A percentile compares a stretch with the other conserved stretches of the same genome.
Evolutionary conservation across 345 rosid genomes (phyloP).

Genomic region (Populus deltoides): DNA sequence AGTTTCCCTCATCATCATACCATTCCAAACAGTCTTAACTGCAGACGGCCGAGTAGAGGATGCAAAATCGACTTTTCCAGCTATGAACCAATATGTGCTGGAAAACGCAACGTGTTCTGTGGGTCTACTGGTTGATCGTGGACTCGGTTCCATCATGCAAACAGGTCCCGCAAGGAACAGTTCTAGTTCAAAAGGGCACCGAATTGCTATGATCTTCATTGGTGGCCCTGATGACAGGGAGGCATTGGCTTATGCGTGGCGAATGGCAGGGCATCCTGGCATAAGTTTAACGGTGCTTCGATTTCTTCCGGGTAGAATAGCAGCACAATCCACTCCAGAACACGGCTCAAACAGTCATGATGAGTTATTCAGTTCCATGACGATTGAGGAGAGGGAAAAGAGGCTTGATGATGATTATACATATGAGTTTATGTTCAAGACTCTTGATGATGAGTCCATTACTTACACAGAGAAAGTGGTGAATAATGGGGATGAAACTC

Average conservation of each 20-base stretch:
- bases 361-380: neutral
- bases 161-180: neutral
- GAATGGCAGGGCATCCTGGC: slow-evolving; percentile 1
- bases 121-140: slow-evolving; percentile 17
- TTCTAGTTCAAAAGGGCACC: neutral
- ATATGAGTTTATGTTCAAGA: neutral
- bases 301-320: neutral
- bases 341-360: neutral
- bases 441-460: neutral
- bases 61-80: neutral
- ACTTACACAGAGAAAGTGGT: neutral
- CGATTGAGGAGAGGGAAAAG: neutral
- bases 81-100: neutral
- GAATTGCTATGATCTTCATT: slow-evolving; percentile 2
- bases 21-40: neutral
- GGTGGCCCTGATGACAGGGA: slow-evolving; percentile 12
- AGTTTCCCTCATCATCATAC: slow-evolving; percentile 1
- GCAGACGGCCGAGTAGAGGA: neutral
- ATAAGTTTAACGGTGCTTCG: neutral
- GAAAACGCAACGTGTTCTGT: slow-evolving; percentile 15
- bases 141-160: neutral
- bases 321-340: neutral
- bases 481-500: neutral
- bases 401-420: neutral
- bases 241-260: slow-evolving; percentile 8